Evolutionary conservation across 495 filamentous ascomycete species (phyloP).

Genomic region (Podospora sp.): DNA sequence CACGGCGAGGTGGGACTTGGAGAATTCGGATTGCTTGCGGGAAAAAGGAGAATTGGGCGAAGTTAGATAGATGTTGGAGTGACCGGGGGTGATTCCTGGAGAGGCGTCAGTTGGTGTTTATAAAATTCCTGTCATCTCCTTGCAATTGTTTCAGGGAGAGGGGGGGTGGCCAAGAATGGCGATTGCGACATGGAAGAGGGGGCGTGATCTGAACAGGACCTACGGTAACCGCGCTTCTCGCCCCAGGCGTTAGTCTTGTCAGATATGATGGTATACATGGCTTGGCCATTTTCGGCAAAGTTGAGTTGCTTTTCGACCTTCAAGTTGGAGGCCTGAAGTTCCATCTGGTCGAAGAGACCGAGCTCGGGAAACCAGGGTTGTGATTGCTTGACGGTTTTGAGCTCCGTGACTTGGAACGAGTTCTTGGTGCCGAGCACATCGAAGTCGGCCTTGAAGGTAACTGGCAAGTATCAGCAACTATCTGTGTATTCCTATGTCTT

Average conservation of each 20-base stretch:
- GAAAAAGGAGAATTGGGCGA: constrained; percentile 50
- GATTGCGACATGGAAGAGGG: no score
- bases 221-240: constrained; percentile 55
- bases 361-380: constrained; percentile 53
- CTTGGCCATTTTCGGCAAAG: constrained; percentile 52
- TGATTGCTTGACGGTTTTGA: constrained; percentile 45
- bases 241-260: constrained; percentile 54
- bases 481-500: no score
- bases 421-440: constrained; percentile 55
- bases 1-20: constrained; percentile 53
- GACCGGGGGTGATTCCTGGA: constrained; percentile 42
- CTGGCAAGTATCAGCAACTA: background rate
- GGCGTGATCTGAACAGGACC: no score
- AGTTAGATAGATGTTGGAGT: constrained; percentile 49
- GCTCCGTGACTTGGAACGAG: constrained; percentile 46
- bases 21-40: constrained; percentile 47
- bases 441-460: constrained; percentile 60
- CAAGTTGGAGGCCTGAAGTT: constrained; percentile 44
- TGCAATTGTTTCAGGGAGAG: no score
- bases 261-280: constrained; percentile 54
- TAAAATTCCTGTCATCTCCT: no score
- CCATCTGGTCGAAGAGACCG: constrained; percentile 52
- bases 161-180: constrained; percentile 26
- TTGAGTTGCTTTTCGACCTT: constrained; percentile 48
- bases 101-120: no score